Evolutionary conservation across 805 yeast species (phyloP), one percentile per base, ranked within the genome.

Genomic region (Ascoidea tarda): DNA sequence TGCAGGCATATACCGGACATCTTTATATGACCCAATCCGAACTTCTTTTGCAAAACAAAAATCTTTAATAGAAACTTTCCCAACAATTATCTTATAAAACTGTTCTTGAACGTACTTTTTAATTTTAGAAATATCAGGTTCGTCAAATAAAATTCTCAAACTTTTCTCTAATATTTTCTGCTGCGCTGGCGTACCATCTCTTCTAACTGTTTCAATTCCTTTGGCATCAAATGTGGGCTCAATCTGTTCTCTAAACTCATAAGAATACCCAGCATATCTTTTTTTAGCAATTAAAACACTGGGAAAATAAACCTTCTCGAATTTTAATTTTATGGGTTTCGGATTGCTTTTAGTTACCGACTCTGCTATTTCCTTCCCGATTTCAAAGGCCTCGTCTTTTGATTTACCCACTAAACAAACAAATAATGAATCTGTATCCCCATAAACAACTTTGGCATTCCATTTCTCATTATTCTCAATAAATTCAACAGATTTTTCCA

Each of bases 131-230:
- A 93, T 61, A 61, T 91, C 87, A 32, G 72, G 67, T 0, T 90
- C 77, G 10, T 82, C 85, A 63, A 93, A 93, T 2, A 93, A 65
- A 0, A 79, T 71, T 44, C 84, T 69, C 4, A 93, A 66, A 0
- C 84, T 67, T 54, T 79, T 77, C 56, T 87, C 95, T 33, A 87
- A 81, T 16, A 93, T 81, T 58, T 82, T 82, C 66, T 81, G 95
- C 58, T 87, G 95, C 0, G 96, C 96, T 0, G 95, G 95, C 32
- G 90, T 84, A 0, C 98, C 98, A 66, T 93, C 99, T 57, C 99
- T 70, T 57, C 99, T 68, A 0, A 93, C 87, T 0, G 98, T 93
- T 62, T 93, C 99, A 10, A 88, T 89, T 1, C 99, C 99, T 59
- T 93, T 93, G 0, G 99, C 97, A 69, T 93, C 98, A 64, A 93